Evolutionary conservation across 2,329 filamentous ascomycete species (phyloP).

Genomic region (Aspergillus spinulosporus): DNA sequence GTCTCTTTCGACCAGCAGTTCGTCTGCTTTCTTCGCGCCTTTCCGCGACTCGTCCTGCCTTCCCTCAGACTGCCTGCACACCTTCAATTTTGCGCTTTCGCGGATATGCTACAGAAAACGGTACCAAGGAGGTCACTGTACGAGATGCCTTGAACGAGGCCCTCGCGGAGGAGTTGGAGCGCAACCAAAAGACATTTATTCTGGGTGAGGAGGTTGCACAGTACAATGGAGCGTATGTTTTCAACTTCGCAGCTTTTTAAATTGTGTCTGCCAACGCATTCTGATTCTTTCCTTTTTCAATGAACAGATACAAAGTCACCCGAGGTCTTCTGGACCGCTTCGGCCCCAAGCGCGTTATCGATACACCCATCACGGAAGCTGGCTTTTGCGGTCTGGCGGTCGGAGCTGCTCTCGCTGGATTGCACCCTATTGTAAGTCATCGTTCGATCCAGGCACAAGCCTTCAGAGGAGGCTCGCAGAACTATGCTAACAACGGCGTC

Average conservation of each 20-base stretch:
- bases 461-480: no score
- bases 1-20: conserved; percentile 65
- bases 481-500: background rate
- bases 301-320: conserved; percentile 86
- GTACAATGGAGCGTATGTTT: conserved; percentile 86
- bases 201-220: conserved; percentile 98
- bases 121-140: conserved; percentile 90
- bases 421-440: conserved; percentile 82
- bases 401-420: conserved; percentile 88
- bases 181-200: conserved; percentile 91
- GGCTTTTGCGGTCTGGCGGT: conserved; percentile 93
- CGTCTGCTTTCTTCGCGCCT: conserved; percentile 61
- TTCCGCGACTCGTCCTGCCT: conserved; percentile 53
- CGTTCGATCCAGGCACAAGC: background rate
- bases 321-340: conserved; percentile 97
- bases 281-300: no score
- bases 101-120: conserved; percentile 59
- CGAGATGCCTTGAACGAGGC: conserved; percentile 97
- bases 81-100: conserved; percentile 51
- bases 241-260: background rate
- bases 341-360: conserved; percentile 94
- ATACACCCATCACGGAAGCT: conserved; percentile 96
- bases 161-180: conserved; percentile 93
- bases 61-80: conserved; percentile 52
- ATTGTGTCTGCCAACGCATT: no score